These are phyloP conservation scores for Penicillium ochrochloron DNA, from an alignment of 495 filamentous ascomycete species.

Conservation along the genomic window DNA sequence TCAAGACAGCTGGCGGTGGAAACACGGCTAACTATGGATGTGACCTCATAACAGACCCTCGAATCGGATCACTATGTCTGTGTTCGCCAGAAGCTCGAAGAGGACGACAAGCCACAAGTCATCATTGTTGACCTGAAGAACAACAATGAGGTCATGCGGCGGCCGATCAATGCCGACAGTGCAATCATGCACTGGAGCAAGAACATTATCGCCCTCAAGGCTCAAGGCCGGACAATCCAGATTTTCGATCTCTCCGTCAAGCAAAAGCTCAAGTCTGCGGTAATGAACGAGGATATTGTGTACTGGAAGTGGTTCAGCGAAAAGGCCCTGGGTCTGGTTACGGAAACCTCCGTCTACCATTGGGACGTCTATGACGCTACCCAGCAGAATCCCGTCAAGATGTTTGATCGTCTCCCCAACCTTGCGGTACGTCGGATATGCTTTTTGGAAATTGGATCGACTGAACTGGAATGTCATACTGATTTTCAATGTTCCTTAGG, in stretches of 20 bases:
- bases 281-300: constrained; percentile 94
- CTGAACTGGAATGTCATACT: not conserved
- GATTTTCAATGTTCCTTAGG: constrained; percentile 49
- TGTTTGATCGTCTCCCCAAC: constrained; percentile 91
- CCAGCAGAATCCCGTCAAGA: constrained; percentile 78
- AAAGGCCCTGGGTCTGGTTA: constrained; percentile 83
- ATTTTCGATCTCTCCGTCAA: constrained; percentile 94
- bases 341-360: constrained; percentile 88
- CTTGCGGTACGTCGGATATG: constrained; percentile 66
- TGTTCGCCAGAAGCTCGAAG: constrained; percentile 87
- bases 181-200: constrained; percentile 99
- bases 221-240: constrained; percentile 88
- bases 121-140: constrained; percentile 97
- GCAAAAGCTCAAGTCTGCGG: constrained; percentile 89
- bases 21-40: constrained; percentile 21
- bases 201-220: constrained; percentile 95
- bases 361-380: constrained; percentile 91
- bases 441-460: not conserved
- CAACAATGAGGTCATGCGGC: constrained; percentile 86
- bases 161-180: constrained; percentile 98
- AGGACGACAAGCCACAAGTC: constrained; percentile 83
- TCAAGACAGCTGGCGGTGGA: constrained; percentile 16
- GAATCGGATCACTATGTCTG: constrained; percentile 97
- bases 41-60: constrained; percentile 69
- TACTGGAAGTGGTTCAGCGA: constrained; percentile 99